Evolutionary conservation across 495 filamentous ascomycete species (phyloP), one percentile per base, ranked within the genome.

Genomic region (Filosporella fistucella): DNA sequence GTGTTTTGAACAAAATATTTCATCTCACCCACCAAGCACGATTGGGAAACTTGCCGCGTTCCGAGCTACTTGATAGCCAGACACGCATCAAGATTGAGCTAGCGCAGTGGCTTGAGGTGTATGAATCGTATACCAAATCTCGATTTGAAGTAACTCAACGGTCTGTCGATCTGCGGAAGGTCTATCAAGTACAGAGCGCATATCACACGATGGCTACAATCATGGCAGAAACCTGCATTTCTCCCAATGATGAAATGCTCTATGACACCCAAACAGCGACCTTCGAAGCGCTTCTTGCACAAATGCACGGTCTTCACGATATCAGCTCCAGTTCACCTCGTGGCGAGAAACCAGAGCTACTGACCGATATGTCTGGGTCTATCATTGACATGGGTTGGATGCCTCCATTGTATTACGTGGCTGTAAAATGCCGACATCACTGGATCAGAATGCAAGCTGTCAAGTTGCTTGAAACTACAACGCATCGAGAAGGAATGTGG

Each of bases 171-270:
- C 30, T 2, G 40, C 22, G 47, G 54, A 11, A 11, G 8, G 46
- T 50, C 12, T 46, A 56, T 25, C 34, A 49, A 1, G 42, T 80
- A n/a, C 61, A 80, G 10, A 54, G 44, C 9, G 23, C 64, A 5
- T 72, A 75, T 49, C 62, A 75, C 52, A 61, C 54, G 39, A 72
- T 80, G 68, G 65, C 68, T 0, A 59, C 43, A 13, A 70, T 80
- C 45, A 76, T 76, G 64, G 44, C 51, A 4, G 59, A 60, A 16
- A 70, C 68, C 0, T 68, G 66, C 37, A 55, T 76, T 2, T 56
- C 43, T 1, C 39, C 45, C 2, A 34, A 44, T 12, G 51, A 64
- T 17, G 70, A 78, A 58, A 57, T 50, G 17, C 54, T 60, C 3
- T 78, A 67, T 36, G 76, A 78, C 51, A 22, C 46, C 0, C 59